These are phyloP conservation scores for Ichthyophthirius multifiliis DNA, from an alignment of 169 alveolate species.

Conservation along the genomic window DNA sequence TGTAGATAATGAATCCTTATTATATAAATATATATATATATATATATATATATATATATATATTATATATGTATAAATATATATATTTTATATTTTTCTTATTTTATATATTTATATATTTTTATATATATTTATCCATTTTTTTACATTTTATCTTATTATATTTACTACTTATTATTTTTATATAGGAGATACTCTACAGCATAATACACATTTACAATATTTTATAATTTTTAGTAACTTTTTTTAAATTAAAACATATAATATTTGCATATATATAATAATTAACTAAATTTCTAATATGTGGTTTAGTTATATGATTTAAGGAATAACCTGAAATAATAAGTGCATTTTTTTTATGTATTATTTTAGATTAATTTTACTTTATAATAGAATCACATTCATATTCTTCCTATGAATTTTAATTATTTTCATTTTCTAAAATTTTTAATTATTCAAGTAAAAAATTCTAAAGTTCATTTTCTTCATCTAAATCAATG, in stretches of 20 bases:
- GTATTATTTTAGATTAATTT: slow-evolving; percentile 78
- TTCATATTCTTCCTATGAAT: neutral
- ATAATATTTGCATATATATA: too few species aligned
- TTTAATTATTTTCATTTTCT: slow-evolving; percentile 44
- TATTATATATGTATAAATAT: too few species aligned
- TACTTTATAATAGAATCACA: slow-evolving; percentile 79
- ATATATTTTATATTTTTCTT: too few species aligned
- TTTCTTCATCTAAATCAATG: too few species aligned
- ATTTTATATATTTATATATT: too few species aligned
- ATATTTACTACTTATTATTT: slow-evolving; percentile 57
- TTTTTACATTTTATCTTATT: slow-evolving; percentile 24
- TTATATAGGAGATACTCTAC: slow-evolving; percentile 57
- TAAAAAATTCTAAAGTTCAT: too few species aligned
- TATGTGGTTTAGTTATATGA: slow-evolving; percentile 13
- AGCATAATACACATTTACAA: slow-evolving; percentile 52
- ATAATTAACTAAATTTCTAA: slow-evolving; percentile 41
- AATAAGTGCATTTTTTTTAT: slow-evolving; percentile 13
- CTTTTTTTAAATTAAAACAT: too few species aligned
- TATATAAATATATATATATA: slow-evolving; percentile 45
- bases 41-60: too few species aligned
- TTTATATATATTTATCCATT: too few species aligned
- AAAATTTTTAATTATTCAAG: slow-evolving; percentile 36
- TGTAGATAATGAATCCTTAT: slow-evolving; percentile 28
- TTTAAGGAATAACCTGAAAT: slow-evolving; percentile 26
- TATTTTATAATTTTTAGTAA: slow-evolving; percentile 51